Evolutionary conservation across 176 grass and related monocot species (phyloP).

Genomic region (Bonia amplexicaulis): DNA sequence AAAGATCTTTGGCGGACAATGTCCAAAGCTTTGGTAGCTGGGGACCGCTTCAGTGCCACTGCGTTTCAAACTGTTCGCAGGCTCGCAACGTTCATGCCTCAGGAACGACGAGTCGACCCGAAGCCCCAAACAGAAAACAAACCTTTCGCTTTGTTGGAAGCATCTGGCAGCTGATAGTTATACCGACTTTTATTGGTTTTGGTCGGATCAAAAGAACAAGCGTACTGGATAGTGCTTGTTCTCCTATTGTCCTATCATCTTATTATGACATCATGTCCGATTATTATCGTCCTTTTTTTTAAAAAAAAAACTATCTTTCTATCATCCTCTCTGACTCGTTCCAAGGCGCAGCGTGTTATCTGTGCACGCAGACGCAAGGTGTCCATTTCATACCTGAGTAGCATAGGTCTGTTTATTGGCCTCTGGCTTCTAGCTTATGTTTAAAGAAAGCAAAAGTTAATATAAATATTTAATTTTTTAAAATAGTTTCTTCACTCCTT

Average conservation of each 20-base stretch:
- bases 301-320: too few relatives aligned
- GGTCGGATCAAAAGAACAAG: background rate
- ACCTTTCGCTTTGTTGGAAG: background rate
- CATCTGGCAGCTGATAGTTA: background rate
- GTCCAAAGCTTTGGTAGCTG: background rate
- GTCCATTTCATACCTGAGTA: slow-evolving; percentile 17
- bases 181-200: background rate
- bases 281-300: background rate
- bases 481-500: too few relatives aligned
- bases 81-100: background rate
- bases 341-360: background rate
- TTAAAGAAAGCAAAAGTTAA: too few relatives aligned
- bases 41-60: slow-evolving; percentile 17
- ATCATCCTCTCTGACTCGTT: background rate
- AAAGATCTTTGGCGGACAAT: slow-evolving; percentile 19
- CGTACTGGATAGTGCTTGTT: background rate
- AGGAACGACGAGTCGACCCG: background rate
- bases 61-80: background rate
- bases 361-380: slow-evolving; percentile 6
- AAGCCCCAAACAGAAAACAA: background rate
- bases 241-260: too few relatives aligned
- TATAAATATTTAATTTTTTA: too few relatives aligned
- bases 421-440: too few relatives aligned
- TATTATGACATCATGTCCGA: background rate
- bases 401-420: background rate